A percentile compares a stretch with the other conserved stretches of the same genome.
Conservation (phyloP, 352 stramenopile species). For the Pythium phragmitis region DNA sequence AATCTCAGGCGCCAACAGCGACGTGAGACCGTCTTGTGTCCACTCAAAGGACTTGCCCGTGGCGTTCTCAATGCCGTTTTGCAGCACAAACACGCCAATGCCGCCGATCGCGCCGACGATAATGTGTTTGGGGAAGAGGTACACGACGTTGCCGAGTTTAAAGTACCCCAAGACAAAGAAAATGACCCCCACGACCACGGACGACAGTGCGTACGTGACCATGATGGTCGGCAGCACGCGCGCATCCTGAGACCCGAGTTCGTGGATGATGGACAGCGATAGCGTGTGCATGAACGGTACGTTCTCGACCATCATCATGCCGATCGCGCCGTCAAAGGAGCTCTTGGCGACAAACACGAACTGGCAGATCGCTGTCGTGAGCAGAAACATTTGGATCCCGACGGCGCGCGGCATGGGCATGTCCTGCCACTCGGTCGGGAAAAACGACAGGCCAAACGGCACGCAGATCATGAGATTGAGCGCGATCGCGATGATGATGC, state of each 20-base stretch:
- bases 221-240: conserved; percentile 89
- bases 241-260: conserved; percentile 70
- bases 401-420: conserved; percentile 74
- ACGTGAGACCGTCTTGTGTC: conserved; percentile 46
- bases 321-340: conserved; percentile 71
- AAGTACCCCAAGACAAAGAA: conserved; percentile 91
- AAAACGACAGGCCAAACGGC: conserved; percentile 84
- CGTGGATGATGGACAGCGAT: conserved; percentile 79
- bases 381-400: conserved; percentile 82
- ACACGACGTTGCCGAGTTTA: conserved; percentile 90
- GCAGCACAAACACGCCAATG: conserved; percentile 87
- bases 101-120: conserved; percentile 94
- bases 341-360: conserved; percentile 78
- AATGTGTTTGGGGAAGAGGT: conserved; percentile 94
- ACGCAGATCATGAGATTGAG: conserved; percentile 89
- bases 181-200: conserved; percentile 83
- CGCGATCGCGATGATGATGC: conserved; percentile 67
- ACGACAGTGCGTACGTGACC: conserved; percentile 89
- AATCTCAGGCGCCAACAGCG: conserved; percentile 47
- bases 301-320: conserved; percentile 96
- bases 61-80: conserved; percentile 85
- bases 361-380: conserved; percentile 78
- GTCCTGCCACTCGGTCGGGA: conserved; percentile 75
- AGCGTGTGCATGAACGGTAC: conserved; percentile 94
- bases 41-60: conserved; percentile 68